Evolutionary conservation across 352 stramenopile genomes (phyloP), one percentile per base, ranked within the genome.

Genomic region (Peronospora destructor): DNA sequence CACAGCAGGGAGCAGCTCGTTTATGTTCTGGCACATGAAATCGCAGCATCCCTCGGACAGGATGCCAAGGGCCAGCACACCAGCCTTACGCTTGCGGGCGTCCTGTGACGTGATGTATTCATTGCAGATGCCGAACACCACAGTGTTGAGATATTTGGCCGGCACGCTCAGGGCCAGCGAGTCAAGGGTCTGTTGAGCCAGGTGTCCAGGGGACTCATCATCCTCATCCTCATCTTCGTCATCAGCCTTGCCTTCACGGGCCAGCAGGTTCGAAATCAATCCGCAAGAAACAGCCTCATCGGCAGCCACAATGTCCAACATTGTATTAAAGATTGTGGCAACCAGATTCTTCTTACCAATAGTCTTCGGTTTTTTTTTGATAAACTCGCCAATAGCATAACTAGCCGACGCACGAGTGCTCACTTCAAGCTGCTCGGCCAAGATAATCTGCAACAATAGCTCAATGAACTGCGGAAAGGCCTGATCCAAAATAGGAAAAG

Each of bases 41-140:
- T 98, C 94, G 49, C 82, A 84, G 66, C 93, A 98, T 45, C 94
- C 96, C 72, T 99, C 96, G 33, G 94, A 96, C 56, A 98, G 88
- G 45, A 99, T 97, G 43, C 94, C 96, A 23, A 99, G 73, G 25
- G 92, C 78, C n/a, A 97, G 82, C 51, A 98, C 93, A 45, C 94
- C 96, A 39, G 96, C 96, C 71, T 98, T 98, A 41, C 95, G 87
- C 58, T 93, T 91, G 29, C 86, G 85, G 4, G 89, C 64, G 44
- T 98, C 78, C 12, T 82, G 65, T 37, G 82, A 91, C 45, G 76
- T 77, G 44, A 99, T 92, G 64, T 96, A 95, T 42, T 95, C 78
- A 52, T 84, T 88, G 55, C 76, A 90, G 19, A 85, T 64, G 9
- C 64, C 70, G 39, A 92, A 89, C 9, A 90, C 78, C 7, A 87